A percentile compares a stretch with the other conserved stretches of the same genome.
phyloP scores from a whole-genome alignment of 441 rosid genomes.

The Hura crepitans region DNA sequence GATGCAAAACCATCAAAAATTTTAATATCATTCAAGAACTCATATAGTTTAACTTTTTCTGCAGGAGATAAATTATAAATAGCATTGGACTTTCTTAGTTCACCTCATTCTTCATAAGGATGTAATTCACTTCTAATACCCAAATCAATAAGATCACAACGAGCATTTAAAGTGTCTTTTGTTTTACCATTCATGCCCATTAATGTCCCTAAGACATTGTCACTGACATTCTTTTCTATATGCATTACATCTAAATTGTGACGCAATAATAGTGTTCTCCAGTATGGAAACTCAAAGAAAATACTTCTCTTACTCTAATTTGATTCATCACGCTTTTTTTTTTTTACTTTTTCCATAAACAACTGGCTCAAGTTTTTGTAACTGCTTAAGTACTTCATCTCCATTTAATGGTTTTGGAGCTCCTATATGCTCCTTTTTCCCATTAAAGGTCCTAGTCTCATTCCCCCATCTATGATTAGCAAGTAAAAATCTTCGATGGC shows the following conservation, averaged over 20 bases:
- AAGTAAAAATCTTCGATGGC: neutral
- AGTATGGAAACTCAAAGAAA: no score
- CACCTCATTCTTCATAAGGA: neutral
- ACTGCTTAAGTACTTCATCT: neutral
- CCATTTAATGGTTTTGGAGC: neutral
- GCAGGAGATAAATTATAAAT: neutral
- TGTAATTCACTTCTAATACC: neutral
- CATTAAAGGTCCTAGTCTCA: neutral
- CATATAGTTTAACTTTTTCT: neutral
- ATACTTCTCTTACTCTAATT: neutral
- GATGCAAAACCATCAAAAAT: neutral
- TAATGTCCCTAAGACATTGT: neutral
- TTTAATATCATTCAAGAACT: neutral
- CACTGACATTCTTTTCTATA: slow-evolving; percentile 1
- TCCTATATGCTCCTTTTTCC: neutral
- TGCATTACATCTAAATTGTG: no score
- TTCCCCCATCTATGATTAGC: neutral
- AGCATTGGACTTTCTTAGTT: neutral
- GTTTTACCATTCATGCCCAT: neutral
- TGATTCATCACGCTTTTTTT: neutral
- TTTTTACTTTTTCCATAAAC: neutral
- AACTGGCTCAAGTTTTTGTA: neutral
- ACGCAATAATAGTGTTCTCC: no score
- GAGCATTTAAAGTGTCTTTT: no score
- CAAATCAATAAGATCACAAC: no score